Evolutionary conservation across 2,329 filamentous ascomycete genomes (phyloP).

Genomic region (Cercospora sp.): DNA sequence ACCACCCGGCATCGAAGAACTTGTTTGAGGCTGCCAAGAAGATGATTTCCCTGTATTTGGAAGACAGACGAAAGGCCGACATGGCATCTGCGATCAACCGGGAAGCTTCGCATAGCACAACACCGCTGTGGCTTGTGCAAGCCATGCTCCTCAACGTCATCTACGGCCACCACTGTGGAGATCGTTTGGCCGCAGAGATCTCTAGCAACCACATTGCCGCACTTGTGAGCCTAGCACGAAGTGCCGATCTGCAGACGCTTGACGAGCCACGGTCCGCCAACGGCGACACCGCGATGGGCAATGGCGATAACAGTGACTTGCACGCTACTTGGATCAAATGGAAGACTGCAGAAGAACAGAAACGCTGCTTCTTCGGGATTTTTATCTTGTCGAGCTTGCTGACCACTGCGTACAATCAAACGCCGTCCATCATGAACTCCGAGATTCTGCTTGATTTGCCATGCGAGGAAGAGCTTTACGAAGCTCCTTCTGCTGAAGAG

Average conservation of each 20-base stretch:
- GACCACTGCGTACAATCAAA: constrained; percentile 89
- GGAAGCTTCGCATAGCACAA: constrained; percentile 45
- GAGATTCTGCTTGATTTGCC: constrained; percentile 87
- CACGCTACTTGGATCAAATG: constrained; percentile 82
- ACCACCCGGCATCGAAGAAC: constrained; percentile 74
- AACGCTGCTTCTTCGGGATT: constrained; percentile 86
- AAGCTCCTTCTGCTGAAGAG: constrained; percentile 75
- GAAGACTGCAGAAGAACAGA: constrained; percentile 86
- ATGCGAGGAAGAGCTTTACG: constrained; percentile 89
- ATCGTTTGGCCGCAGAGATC: constrained; percentile 86
- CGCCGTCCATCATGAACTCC: constrained; percentile 87
- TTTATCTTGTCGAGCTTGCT: constrained; percentile 89
- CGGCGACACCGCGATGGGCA: constrained; percentile 25
- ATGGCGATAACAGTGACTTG: constrained; percentile 45
- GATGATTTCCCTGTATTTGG: constrained; percentile 89
- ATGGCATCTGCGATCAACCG: constrained; percentile 63
- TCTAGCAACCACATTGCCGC: constrained; percentile 90
- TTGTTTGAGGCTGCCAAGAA: constrained; percentile 92
- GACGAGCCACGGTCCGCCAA: constrained; percentile 12
- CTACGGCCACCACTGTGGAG: constrained; percentile 91
- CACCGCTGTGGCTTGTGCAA: constrained; percentile 92
- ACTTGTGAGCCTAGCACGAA: constrained; percentile 84
- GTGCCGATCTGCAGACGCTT: constrained; percentile 69
- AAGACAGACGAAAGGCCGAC: constrained; percentile 84
- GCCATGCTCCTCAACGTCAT: constrained; percentile 96